phyloP scores from a whole-genome alignment of 2,329 filamentous ascomycete genomes.

The Colletotrichum gigasporum region DNA sequence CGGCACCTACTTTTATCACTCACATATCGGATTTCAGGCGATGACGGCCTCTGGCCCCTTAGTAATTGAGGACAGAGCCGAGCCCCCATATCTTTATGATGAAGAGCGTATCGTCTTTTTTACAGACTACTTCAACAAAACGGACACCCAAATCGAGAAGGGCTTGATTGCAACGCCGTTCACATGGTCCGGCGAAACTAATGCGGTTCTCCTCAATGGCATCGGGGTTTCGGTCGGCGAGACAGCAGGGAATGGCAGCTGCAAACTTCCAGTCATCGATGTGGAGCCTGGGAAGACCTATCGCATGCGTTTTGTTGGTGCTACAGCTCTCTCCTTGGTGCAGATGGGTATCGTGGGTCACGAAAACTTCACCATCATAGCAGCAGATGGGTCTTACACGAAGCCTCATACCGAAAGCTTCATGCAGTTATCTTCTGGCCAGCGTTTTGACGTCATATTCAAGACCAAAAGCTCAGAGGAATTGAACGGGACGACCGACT shows the following conservation, averaged over 20 bases:
- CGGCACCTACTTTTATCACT: conserved; percentile 76
- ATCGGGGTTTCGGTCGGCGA: conserved; percentile 42
- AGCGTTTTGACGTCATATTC: conserved; percentile 68
- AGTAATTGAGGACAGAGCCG: conserved; percentile 61
- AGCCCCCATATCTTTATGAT: conserved; percentile 67
- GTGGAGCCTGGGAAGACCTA: conserved; percentile 70
- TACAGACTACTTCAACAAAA: conserved; percentile 65
- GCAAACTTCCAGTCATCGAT: conserved; percentile 61
- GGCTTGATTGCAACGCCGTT: conserved; percentile 61
- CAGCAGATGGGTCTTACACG: conserved; percentile 67
- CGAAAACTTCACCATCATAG: conserved; percentile 64
- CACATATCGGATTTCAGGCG: conserved; percentile 71
- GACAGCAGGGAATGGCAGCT: conserved; percentile 38
- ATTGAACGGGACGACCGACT: conserved; percentile 47
- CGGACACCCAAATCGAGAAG: conserved; percentile 59
- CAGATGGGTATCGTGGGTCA: conserved; percentile 67
- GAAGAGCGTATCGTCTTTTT: conserved; percentile 66
- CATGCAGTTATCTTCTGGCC: conserved; percentile 66
- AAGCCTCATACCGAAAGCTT: conserved; percentile 54
- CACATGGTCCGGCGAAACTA: conserved; percentile 67
- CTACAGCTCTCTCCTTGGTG: conserved; percentile 62
- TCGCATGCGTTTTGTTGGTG: conserved; percentile 68
- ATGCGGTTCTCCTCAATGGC: conserved; percentile 67
- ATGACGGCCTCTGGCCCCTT: conserved; percentile 65
- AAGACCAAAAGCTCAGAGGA: conserved; percentile 59